These are phyloP conservation scores for Hypoxylon sp. DNA, from an alignment of 2,329 filamentous ascomycete species.

Conservation along the genomic window DNA sequence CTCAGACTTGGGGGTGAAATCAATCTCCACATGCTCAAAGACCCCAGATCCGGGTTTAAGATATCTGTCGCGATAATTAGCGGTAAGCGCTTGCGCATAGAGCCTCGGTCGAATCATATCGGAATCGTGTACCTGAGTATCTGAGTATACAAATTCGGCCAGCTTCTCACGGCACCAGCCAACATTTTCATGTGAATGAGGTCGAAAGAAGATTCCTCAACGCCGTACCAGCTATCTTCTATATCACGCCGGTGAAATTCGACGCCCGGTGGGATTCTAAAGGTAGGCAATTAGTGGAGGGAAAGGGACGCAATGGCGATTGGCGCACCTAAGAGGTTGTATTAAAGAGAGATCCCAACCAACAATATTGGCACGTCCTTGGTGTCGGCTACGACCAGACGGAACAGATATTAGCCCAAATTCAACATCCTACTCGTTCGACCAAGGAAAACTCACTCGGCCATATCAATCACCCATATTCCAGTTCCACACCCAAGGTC, in stretches of 20 bases:
- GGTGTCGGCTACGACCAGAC: slow-evolving; percentile 34
- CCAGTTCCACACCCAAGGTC: slow-evolving; percentile 87
- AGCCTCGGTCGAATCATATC: too few relatives aligned
- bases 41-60: slow-evolving; percentile 77
- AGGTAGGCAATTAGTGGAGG: slow-evolving; percentile 23
- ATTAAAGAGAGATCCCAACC: slow-evolving; percentile 51
- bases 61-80: slow-evolving; percentile 62
- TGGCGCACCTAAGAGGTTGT: slow-evolving; percentile 49
- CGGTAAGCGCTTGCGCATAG: too few relatives aligned
- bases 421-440: too few relatives aligned
- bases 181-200: slow-evolving; percentile 85
- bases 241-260: slow-evolving; percentile 78
- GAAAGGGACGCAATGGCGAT: not conserved
- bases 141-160: slow-evolving; percentile 77
- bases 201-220: slow-evolving; percentile 71
- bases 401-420: slow-evolving; percentile 27
- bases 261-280: slow-evolving; percentile 75
- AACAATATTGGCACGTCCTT: slow-evolving; percentile 42
- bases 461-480: slow-evolving; percentile 90
- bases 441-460: slow-evolving; percentile 75
- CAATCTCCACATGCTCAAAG: slow-evolving; percentile 90
- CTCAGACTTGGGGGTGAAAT: slow-evolving; percentile 78
- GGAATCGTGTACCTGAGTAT: slow-evolving; percentile 64
- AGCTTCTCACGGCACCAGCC: slow-evolving; percentile 78
- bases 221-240: slow-evolving; percentile 73